Evolutionary conservation across 345 rosid species (phyloP), one percentile per base, ranked within the genome.

Genomic region (Heritiera fomes): DNA sequence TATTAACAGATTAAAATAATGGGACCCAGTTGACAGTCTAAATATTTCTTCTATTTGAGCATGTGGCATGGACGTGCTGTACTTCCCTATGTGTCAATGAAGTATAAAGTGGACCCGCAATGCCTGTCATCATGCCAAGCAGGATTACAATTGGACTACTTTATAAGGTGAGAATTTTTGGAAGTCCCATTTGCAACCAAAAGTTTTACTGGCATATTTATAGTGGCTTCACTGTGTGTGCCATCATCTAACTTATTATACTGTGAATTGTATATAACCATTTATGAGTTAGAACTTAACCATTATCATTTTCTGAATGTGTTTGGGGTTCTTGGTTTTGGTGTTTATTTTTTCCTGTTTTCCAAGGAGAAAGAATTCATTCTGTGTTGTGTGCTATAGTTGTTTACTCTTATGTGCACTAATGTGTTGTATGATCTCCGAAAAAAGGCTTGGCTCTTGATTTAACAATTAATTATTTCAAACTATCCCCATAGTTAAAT

Each of bases 1-100:
- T 23, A 9, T 38, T n/a, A 40, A 6, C 47, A 28, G 34, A 64
- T 23, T 47, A 47, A 38, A 30, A 75, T 5, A 64, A 49, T 64
- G 47, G 73, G 79, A 13, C 71, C 73, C 79, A 50, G 62, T 76
- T 64, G 73, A 76, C 17, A 76, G 73, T n/a, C 7, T n/a, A 76
- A 7, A 7, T 52, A 65, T 14, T 11, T 50, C 56, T 77, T 56
- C 70, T 1, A 46, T 69, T 68, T 32, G 64, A 47, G 59, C 75
- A 23, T 23, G 18, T 70, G 74, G 68, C 47, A 17, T 70, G 75
- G 32, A 43, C 59, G 18, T 78, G 43, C 30, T 41, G 34, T 77
- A 67, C 45, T 58, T 8, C 75, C 46, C 69, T 69, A 53, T 5
- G 79, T 23, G n/a, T 58, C 52, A 45, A 34, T 53, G 3, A 38